Evolutionary conservation across 495 filamentous ascomycete species (phyloP), one percentile per base, ranked within the genome.

Genomic region (Rostrohypoxylon terebratum): DNA sequence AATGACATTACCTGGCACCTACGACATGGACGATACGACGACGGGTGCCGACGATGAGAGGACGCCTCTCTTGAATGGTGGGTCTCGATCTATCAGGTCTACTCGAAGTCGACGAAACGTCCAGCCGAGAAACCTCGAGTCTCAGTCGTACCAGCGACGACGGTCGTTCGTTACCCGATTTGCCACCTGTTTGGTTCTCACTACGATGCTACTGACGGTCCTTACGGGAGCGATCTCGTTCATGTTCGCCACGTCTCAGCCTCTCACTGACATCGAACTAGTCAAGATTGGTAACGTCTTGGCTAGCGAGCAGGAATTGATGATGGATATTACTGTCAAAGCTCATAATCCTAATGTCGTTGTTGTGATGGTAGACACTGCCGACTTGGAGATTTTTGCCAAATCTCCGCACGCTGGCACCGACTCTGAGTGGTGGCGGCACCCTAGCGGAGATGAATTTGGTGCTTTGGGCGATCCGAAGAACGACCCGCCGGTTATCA

Each of bases 321-420:
- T 99, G 90, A 84, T 99, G 68, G 95, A 99, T 75, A 83, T 98
- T 8, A 88, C 91, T n/a, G 92, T 99, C 40, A 85, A 85, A 66
- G 96, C 95, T 1, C 83, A 92, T 66, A 99, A 99, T 76, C 96
- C 94, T 0, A 99, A 99, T 70, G 85, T 97, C 18, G 90, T 98
- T 47, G 88, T 91, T 14, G 89, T 99, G 25, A 90, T 90, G 8
- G 88, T 99, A 57, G 89, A 91, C 69, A 87, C 92, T 28, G 91
- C 95, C 73, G 92, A 98, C 77, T 85, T 98, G 58, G 92, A 96
- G 73, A 87, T 99, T 21, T 98, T 98, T 79, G 96, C 96, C 6
- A 96, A 94, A 77, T 97, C 94, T 51, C 91, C 90, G 21, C 91
- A 94, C 76, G 91, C 95, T 36, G 91, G 92, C 23, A 90, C 88